Evolutionary conservation across 202 grass and related monocot species (phyloP), one percentile per base, ranked within the genome.

Genomic region (Saccharum hybrid): DNA sequence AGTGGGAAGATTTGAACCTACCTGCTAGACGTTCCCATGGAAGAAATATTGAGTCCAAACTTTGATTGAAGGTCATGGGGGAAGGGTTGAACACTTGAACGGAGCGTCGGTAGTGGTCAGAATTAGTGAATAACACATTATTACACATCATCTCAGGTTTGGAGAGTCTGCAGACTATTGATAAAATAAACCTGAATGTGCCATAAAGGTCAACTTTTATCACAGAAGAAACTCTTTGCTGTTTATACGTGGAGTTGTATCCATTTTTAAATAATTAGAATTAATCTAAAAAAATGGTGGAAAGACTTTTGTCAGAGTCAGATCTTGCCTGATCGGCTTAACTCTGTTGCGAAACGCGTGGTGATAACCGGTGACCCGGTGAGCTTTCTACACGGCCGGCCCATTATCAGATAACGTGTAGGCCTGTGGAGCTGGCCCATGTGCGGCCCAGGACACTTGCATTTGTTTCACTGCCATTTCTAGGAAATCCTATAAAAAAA

Each of bases 1-100:
- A 85, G 4, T 96, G 96, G 93, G 85, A 98, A 74, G 93, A 98
- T 68, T 59, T 98, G 72, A 74, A 86, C 60, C 88, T 91, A 56
- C 88, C 89, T 22, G 18, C 75, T 2, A 76, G 78, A 45, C 68
- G 14, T 60, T 74, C 63, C 33, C 75, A 85, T 78, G 86, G 78
- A 42, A 75, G 82, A 26, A 80, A 48, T 82, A 84, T 88, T 52
- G 83, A 82, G 71, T 72, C 93, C 23, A 99, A 92, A 78, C 86
- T 99, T 68, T 99, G 83, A 87, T 59, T 59, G 16, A 63, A 75
- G 45, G 48, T 57, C 16, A 37, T 30, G 6, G 13, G 46, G 22
- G 43, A 78, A 79, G n/a, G n/a, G n/a, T n/a, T n/a, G n/a, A n/a
- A n/a, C n/a, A n/a, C n/a, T n/a, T n/a, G n/a, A n/a, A n/a, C n/a